Percentiles rank a stretch among this genome's conserved stretches.
Evolutionary conservation across 2,329 filamentous ascomycete species (phyloP).

Genomic region (Colletotrichum noveboracense): DNA sequence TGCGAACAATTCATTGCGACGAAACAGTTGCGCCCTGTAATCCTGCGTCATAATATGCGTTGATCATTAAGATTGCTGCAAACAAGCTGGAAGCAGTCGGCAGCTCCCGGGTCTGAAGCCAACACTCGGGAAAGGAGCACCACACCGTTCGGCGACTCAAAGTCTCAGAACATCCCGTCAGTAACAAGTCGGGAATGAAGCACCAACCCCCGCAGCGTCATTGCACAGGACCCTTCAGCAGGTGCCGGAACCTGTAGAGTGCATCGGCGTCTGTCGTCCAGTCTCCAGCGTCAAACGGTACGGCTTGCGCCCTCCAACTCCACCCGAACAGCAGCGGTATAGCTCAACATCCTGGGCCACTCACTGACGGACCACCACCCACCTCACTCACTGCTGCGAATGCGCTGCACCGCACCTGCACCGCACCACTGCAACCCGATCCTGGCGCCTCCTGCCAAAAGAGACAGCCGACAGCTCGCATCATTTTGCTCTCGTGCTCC

Average conservation of each 20-base stretch:
- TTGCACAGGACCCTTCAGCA: conserved; percentile 18
- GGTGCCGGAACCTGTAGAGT: background rate
- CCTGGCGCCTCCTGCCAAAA: conserved; percentile 14
- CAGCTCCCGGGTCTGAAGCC: conserved; percentile 9
- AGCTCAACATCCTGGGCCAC: background rate
- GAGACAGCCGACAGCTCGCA: conserved; percentile 16
- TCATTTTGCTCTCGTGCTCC: conserved; percentile 23
- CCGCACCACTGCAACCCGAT: background rate
- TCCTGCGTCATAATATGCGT: conserved; percentile 9
- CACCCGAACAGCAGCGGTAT: background rate
- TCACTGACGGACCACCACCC: background rate
- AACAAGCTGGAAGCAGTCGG: conserved; percentile 10
- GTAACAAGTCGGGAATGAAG: conserved; percentile 1
- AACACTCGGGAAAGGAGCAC: background rate
- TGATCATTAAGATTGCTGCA: background rate
- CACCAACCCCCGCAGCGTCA: conserved; percentile 8
- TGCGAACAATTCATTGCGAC: background rate
- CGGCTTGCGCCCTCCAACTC: background rate
- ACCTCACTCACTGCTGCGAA: background rate
- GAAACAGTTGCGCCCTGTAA: background rate
- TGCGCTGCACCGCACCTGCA: background rate
- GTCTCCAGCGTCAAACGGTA: background rate
- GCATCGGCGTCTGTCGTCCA: background rate
- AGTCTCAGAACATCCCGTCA: background rate
- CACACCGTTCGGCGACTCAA: background rate